Evolutionary conservation across 306 rosid species (phyloP).

Genomic region (Erythrophleum fordii): DNA sequence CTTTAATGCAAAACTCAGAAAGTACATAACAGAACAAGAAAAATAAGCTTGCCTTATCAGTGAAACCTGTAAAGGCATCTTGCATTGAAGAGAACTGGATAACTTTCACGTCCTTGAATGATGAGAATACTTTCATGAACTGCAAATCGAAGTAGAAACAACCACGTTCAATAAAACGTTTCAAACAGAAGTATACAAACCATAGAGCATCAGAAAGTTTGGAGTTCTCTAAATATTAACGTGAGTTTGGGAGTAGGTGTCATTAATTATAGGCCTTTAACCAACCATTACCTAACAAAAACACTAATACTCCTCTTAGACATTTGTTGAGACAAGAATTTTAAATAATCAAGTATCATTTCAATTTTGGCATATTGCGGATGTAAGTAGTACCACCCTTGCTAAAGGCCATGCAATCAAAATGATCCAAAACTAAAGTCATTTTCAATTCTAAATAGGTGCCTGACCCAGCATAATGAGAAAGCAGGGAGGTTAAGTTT

Average conservation of each 20-base stretch:
- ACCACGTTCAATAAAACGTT: constrained; percentile 4
- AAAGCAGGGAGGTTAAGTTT: not conserved
- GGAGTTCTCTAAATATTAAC: not conserved
- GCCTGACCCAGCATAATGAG: not conserved
- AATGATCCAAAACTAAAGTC: not conserved
- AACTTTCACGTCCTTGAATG: constrained; percentile 86
- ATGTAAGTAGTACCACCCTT: not conserved
- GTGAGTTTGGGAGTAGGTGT: not conserved
- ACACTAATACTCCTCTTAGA: not conserved
- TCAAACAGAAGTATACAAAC: constrained; percentile 1
- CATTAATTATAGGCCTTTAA: not conserved
- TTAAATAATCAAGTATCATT: not conserved
- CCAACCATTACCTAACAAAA: not conserved
- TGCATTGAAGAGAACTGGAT: constrained; percentile 92
- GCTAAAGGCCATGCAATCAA: not conserved
- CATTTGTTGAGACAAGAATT: not conserved
- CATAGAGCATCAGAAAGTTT: not conserved
- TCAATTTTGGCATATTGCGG: not conserved
- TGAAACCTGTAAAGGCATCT: constrained; percentile 78
- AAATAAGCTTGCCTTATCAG: constrained; percentile 63
- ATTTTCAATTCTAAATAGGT: not conserved
- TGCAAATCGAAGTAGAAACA: constrained; percentile 49
- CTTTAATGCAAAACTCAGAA: constrained; percentile 6
- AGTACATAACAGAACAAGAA: not conserved
- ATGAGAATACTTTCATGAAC: constrained; percentile 70